These are phyloP conservation scores for Thermochaetoides thermophila DNA, from an alignment of 495 filamentous ascomycete genomes.

Conservation along the genomic window DNA sequence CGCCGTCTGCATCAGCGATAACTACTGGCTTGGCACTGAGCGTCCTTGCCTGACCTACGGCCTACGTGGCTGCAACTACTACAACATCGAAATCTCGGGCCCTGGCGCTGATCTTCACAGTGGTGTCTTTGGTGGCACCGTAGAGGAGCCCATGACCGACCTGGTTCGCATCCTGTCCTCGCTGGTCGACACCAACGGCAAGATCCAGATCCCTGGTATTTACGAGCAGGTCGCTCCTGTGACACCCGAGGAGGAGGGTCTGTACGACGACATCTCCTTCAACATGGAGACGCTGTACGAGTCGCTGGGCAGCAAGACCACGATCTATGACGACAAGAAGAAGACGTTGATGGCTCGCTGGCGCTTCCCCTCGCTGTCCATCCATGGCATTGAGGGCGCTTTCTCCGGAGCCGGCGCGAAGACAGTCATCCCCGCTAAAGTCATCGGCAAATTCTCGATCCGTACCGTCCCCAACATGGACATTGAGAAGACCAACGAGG, in stretches of 20 bases:
- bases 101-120: slow-evolving; percentile 90
- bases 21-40: slow-evolving; percentile 99
- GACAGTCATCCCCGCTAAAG: slow-evolving; percentile 96
- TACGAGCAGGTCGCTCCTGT: slow-evolving; percentile 81
- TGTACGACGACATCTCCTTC: slow-evolving; percentile 80
- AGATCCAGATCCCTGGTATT: slow-evolving; percentile 79
- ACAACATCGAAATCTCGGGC: slow-evolving; percentile 71
- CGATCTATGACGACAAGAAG: slow-evolving; percentile 75
- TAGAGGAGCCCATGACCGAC: slow-evolving; percentile 97
- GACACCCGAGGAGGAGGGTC: slow-evolving; percentile 66
- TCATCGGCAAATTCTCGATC: slow-evolving; percentile 95
- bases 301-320: slow-evolving; percentile 72
- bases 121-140: slow-evolving; percentile 89
- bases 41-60: slow-evolving; percentile 97
- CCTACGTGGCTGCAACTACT: slow-evolving; percentile 95
- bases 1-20: slow-evolving; percentile 96
- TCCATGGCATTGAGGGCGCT: slow-evolving; percentile 92
- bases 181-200: slow-evolving; percentile 78
- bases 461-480: slow-evolving; percentile 97
- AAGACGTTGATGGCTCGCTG: slow-evolving; percentile 85
- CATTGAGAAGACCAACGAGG: slow-evolving; percentile 67
- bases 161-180: slow-evolving; percentile 64
- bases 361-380: slow-evolving; percentile 85
- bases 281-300: slow-evolving; percentile 91
- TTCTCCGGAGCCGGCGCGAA: slow-evolving; percentile 91